phyloP scores from a whole-genome alignment of 805 yeast species.

The Cyberlindnera mississippiensis region DNA sequence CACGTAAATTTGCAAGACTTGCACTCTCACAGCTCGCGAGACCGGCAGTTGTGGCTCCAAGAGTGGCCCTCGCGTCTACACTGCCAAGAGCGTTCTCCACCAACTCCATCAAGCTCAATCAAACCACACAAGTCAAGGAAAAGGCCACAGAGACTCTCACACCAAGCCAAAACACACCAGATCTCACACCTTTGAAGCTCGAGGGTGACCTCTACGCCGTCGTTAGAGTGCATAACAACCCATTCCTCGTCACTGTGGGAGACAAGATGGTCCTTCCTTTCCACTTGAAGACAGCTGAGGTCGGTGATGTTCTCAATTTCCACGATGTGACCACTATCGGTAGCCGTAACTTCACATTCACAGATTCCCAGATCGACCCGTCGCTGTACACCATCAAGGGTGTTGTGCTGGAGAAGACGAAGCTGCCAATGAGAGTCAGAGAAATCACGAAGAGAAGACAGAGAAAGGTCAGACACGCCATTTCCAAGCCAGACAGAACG shows the following conservation, averaged over 20 bases:
- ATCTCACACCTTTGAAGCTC: conserved; percentile 59
- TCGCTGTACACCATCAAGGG: conserved; percentile 61
- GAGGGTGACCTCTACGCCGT: conserved; percentile 76
- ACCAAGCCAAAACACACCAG: conserved; percentile 22
- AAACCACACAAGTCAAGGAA: neutral
- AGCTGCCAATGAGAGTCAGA: conserved; percentile 68
- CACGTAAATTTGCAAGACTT: conserved; percentile 8
- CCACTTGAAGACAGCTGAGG: conserved; percentile 65
- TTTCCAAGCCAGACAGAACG: conserved; percentile 69
- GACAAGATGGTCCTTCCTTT: conserved; percentile 80
- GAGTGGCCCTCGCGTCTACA: neutral
- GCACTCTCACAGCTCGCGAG: conserved; percentile 2
- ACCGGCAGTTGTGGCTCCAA: conserved; percentile 6
- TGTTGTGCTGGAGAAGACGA: conserved; percentile 80
- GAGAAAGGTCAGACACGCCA: conserved; percentile 65
- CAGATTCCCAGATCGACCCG: conserved; percentile 51
- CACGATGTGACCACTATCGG: conserved; percentile 80
- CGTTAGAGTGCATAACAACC: conserved; percentile 74
- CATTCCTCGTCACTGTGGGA: conserved; percentile 87
- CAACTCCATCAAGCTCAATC: conserved; percentile 5
- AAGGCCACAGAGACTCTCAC: neutral
- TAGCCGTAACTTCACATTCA: conserved; percentile 72
- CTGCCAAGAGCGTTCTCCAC: conserved; percentile 8
- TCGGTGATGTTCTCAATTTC: conserved; percentile 79
- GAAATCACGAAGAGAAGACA: conserved; percentile 78